Evolutionary conservation across 805 yeast species (phyloP).

Genomic region (Myxozyma udenii): DNA sequence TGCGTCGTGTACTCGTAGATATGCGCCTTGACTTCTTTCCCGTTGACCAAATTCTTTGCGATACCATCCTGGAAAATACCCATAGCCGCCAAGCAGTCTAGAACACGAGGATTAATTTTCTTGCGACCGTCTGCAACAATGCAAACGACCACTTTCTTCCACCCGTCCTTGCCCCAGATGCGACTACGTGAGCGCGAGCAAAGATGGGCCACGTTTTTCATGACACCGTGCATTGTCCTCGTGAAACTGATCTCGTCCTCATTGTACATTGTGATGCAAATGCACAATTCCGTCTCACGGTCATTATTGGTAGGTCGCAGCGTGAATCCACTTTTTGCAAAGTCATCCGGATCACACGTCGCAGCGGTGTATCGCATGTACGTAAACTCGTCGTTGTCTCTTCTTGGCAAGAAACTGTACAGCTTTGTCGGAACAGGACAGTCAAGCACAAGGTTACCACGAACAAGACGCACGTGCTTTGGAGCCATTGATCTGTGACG

Average conservation of each 20-base stretch:
- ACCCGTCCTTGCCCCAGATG: conserved; percentile 93
- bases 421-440: conserved; percentile 92
- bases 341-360: conserved; percentile 88
- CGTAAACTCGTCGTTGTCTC: conserved; percentile 88
- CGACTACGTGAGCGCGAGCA: conserved; percentile 76
- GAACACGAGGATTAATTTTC: conserved; percentile 76
- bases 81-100: conserved; percentile 86
- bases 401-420: conserved; percentile 75
- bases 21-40: conserved; percentile 88
- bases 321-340: conserved; percentile 74
- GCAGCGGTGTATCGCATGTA: conserved; percentile 98
- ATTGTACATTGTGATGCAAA: conserved; percentile 96
- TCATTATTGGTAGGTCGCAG: conserved; percentile 80
- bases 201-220: conserved; percentile 85
- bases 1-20: conserved; percentile 95
- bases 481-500: conserved; percentile 66
- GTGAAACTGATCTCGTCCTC: conserved; percentile 89
- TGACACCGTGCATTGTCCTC: conserved; percentile 90
- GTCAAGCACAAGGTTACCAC: conserved; percentile 83
- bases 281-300: conserved; percentile 86
- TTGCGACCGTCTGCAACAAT: conserved; percentile 94
- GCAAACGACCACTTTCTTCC: conserved; percentile 94
- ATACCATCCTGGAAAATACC: conserved; percentile 98
- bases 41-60: conserved; percentile 90
- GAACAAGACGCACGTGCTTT: conserved; percentile 70